Evolutionary conservation across 2,329 filamentous ascomycete genomes (phyloP), one percentile per base, ranked within the genome.

Genomic region (Colletotrichum plurivorum): DNA sequence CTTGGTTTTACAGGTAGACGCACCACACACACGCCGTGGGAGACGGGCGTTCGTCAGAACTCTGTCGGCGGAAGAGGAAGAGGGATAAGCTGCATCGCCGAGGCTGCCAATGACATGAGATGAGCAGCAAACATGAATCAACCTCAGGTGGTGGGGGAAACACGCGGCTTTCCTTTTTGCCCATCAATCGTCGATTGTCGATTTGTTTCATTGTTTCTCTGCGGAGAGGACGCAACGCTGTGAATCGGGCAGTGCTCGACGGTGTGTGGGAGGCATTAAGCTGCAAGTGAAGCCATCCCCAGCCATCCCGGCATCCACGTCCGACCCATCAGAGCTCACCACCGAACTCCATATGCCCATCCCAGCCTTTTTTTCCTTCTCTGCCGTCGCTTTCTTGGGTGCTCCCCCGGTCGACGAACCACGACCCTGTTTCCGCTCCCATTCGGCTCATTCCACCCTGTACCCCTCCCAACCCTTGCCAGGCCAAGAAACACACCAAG

Each of bases 231-330:
- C 27, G 27, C 22, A 22, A 22, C 22, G 22, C 22, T 22, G 22
- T 22, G 27, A 31, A 31, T 31, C 27, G 27, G 27, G 27, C 27
- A 31, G 27, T 31, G 27, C 27, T 31, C 27, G 27, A 9, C 27
- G 7, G 7, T 9, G 27, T 8, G 27, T 22, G 27, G 27, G 27
- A 31, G 27, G 27, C 3, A 31, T 31, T 6, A 7, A 7, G 27
- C 27, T 31, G 27, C 27, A 39, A 66, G 61, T 69, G 66, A 69
- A 39, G 66, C 62, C 55, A 66, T 66, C 65, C 62, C 66, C 66
- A 69, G 66, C 66, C 66, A 69, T 66, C 39, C 20, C 5, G 41
- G 16, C 43, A 54, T 27, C 13, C 10, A 15, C 49, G 2, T 5
- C 15, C 25, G 49, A 27, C 56, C 58, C 52, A 55, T 60, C 61